phyloP scores from a whole-genome alignment of 192 early-diverging fungal genomes.

The Dispira simplex region DNA sequence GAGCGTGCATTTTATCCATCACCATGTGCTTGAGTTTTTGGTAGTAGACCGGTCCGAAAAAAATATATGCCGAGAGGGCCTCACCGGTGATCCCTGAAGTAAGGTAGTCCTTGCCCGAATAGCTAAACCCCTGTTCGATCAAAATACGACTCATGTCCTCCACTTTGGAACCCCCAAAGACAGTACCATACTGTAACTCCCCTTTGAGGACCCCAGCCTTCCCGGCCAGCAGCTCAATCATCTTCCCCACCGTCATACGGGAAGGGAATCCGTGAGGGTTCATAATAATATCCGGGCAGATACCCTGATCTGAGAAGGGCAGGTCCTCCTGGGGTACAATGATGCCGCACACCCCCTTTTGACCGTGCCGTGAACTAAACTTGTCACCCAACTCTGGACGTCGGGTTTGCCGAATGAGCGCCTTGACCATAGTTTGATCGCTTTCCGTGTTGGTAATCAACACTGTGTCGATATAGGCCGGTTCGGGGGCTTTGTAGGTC shows the following conservation, averaged over 20 bases:
- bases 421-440: slow-evolving; percentile 86
- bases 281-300: slow-evolving; percentile 95
- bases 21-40: slow-evolving; percentile 99
- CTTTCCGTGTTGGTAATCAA: slow-evolving; percentile 83
- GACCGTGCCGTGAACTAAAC: slow-evolving; percentile 95
- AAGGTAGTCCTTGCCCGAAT: slow-evolving; percentile 94
- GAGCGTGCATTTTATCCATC: slow-evolving; percentile 97
- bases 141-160: slow-evolving; percentile 90
- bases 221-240: slow-evolving; percentile 94
- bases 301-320: slow-evolving; percentile 85
- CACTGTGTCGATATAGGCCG: slow-evolving; percentile 86
- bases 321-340: slow-evolving; percentile 97
- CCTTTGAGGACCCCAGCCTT: slow-evolving; percentile 91
- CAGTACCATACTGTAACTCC: slow-evolving; percentile 87
- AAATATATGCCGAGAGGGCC: slow-evolving; percentile 85
- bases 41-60: slow-evolving; percentile 93
- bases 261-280: slow-evolving; percentile 98
- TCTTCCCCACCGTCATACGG: slow-evolving; percentile 98
- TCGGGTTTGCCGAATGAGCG: slow-evolving; percentile 78
- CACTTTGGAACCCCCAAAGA: slow-evolving; percentile 89
- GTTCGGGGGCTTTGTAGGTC: slow-evolving; percentile 79
- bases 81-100: slow-evolving; percentile 86
- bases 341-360: slow-evolving; percentile 93
- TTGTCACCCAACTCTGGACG: slow-evolving; percentile 96
- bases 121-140: slow-evolving; percentile 85